Conservation (phyloP, 257 asterid genomes). For the Jacaranda copaia region DNA sequence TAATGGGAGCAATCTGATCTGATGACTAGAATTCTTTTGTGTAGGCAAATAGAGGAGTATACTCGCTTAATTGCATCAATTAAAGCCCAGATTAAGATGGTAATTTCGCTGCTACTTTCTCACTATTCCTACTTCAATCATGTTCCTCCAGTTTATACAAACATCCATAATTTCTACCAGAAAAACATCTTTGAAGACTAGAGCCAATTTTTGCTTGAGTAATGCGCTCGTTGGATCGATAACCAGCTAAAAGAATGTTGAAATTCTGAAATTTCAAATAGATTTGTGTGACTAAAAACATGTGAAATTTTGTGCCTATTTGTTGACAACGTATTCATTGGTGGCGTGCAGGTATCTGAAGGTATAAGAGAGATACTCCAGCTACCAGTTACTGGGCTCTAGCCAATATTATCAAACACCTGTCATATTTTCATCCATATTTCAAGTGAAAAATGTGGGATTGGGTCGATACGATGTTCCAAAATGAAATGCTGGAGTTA, state of each 20-base stretch:
- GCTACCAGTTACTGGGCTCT: slow-evolving; percentile 48
- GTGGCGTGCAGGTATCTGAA: slow-evolving; percentile 71
- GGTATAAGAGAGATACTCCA: slow-evolving; percentile 75
- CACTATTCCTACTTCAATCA: background rate
- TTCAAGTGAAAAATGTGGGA: background rate
- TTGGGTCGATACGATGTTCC: too few species aligned
- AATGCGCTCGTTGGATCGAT: background rate
- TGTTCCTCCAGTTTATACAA: background rate
- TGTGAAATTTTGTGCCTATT: background rate
- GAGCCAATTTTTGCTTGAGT: background rate
- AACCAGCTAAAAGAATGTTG: background rate
- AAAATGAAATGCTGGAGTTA: too few species aligned
- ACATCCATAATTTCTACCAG: background rate
- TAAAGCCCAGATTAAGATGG: slow-evolving; percentile 87
- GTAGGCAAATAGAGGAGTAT: slow-evolving; percentile 81
- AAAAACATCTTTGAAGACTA: background rate
- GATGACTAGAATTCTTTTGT: slow-evolving; percentile 11
- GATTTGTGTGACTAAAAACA: background rate
- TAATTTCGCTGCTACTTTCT: slow-evolving; percentile 31
- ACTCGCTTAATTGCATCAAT: slow-evolving; percentile 77
- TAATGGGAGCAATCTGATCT: slow-evolving; percentile 1
- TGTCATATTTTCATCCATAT: background rate
- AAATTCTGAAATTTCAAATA: background rate
- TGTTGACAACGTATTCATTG: slow-evolving; percentile 30
- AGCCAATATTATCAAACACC: background rate